phyloP scores from a whole-genome alignment of 2,329 filamentous ascomycete species.

The Fusarium hainanense region DNA sequence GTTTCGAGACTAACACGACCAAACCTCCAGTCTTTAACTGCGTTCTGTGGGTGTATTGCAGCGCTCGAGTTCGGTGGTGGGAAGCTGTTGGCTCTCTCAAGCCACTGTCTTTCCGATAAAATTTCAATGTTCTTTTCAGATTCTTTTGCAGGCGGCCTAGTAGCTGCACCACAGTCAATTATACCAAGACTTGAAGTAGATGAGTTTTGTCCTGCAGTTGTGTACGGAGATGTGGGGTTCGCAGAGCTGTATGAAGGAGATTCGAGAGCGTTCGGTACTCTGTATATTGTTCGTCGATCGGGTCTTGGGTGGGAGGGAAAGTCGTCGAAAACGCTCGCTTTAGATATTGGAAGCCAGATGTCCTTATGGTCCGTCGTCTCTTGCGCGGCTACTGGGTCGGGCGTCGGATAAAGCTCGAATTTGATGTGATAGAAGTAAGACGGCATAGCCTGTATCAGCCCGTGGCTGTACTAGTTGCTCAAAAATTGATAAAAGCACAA shows the following conservation, averaged over 20 bases:
- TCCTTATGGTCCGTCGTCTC: constrained; percentile 31
- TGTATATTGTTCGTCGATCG: constrained; percentile 36
- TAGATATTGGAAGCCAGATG: constrained; percentile 63
- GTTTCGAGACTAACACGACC: constrained; percentile 82
- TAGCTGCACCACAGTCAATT: constrained; percentile 62
- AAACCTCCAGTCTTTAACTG: constrained; percentile 80
- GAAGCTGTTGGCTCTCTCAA: constrained; percentile 54
- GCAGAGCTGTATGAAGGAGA: constrained; percentile 1
- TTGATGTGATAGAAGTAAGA: constrained; percentile 74
- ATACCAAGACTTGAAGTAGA: constrained; percentile 47
- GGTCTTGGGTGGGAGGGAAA: constrained; percentile 62
- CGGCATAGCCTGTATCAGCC: constrained; percentile 60
- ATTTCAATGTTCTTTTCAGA: constrained; percentile 52
- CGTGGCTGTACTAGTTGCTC: neutral
- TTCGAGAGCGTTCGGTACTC: constrained; percentile 11
- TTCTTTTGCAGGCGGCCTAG: constrained; percentile 48
- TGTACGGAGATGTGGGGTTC: neutral
- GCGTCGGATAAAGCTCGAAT: constrained; percentile 70
- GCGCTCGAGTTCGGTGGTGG: constrained; percentile 57
- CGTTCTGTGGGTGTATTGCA: constrained; percentile 60
- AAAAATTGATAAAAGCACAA: neutral
- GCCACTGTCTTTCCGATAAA: constrained; percentile 55
- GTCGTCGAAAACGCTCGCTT: constrained; percentile 65
- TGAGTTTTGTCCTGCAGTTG: constrained; percentile 6
- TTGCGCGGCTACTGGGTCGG: constrained; percentile 48